A percentile compares a stretch with the other conserved stretches of the same genome.
phyloP scores from a whole-genome alignment of 2,329 filamentous ascomycete species.

The Diplodia seriata region DNA sequence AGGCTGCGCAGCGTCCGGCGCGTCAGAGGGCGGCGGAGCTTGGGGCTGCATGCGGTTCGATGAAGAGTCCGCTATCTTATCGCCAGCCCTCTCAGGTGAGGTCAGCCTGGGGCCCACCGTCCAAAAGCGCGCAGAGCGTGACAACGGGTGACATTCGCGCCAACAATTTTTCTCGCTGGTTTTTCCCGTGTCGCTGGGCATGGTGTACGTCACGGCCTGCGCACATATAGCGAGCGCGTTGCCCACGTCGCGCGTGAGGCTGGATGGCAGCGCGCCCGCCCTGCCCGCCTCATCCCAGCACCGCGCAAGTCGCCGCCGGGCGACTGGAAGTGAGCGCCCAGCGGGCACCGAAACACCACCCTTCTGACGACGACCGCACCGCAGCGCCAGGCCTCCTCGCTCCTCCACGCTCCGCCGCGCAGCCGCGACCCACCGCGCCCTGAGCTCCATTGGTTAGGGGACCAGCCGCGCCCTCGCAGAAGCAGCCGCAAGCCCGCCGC shows the following conservation, averaged over 20 bases:
- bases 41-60: constrained; percentile 16
- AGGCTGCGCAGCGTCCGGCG: neutral
- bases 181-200: neutral
- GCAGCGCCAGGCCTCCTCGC: neutral
- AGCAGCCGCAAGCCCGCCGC: constrained; percentile 22
- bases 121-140: constrained; percentile 20
- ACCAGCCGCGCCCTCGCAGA: neutral
- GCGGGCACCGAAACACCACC: constrained; percentile 9
- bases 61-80: constrained; percentile 26
- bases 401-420: constrained; percentile 7
- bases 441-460: neutral
- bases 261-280: neutral
- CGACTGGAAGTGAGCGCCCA: constrained; percentile 16
- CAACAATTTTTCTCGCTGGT: constrained; percentile 4
- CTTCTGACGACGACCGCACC: neutral
- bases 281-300: neutral
- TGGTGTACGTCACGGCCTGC: neutral
- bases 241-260: constrained; percentile 5
- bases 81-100: constrained; percentile 14
- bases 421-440: constrained; percentile 14
- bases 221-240: constrained; percentile 15
- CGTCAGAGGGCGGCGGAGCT: constrained; percentile 3
- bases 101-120: constrained; percentile 21
- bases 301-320: constrained; percentile 3
- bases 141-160: constrained; percentile 20